Conservation (phyloP, 768 basidiomycete species). For the Collybia sp. region DNA sequence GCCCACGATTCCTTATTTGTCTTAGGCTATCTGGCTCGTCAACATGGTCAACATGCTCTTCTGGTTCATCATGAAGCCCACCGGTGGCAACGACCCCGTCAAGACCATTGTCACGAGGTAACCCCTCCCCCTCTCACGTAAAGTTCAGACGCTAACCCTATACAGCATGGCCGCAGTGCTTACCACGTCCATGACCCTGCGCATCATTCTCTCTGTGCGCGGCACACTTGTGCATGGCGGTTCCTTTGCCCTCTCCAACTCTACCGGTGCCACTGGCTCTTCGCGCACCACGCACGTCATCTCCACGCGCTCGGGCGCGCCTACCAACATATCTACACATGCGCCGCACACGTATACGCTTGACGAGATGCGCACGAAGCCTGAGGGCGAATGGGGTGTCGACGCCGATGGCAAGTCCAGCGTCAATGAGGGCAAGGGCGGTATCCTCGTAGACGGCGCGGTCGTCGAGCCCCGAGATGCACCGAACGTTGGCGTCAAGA, state of each 20-base stretch:
- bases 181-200: slow-evolving; percentile 84
- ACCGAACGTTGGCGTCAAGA: slow-evolving; percentile 42
- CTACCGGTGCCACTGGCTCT: slow-evolving; percentile 32
- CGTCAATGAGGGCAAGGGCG: slow-evolving; percentile 34
- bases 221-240: slow-evolving; percentile 73
- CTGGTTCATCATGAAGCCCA: slow-evolving; percentile 80
- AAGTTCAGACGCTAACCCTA: background rate
- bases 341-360: slow-evolving; percentile 45
- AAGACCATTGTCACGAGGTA: slow-evolving; percentile 75
- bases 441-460: slow-evolving; percentile 26
- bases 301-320: slow-evolving; percentile 37
- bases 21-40: slow-evolving; percentile 66
- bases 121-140: background rate
- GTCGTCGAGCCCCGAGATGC: slow-evolving; percentile 15
- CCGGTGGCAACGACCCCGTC: slow-evolving; percentile 57
- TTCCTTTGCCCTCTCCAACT: slow-evolving; percentile 54
- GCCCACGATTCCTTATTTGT: slow-evolving; percentile 1
- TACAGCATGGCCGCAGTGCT: slow-evolving; percentile 78
- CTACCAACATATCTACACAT: slow-evolving; percentile 31
- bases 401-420: slow-evolving; percentile 37
- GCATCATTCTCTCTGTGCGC: slow-evolving; percentile 79
- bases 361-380: slow-evolving; percentile 46
- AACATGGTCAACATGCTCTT: slow-evolving; percentile 83
- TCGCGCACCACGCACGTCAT: slow-evolving; percentile 50
- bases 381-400: slow-evolving; percentile 40